Base-by-base conservation (phyloP, 2,329 filamentous ascomycete species). In the Cercospora zeae-maydis region DNA sequence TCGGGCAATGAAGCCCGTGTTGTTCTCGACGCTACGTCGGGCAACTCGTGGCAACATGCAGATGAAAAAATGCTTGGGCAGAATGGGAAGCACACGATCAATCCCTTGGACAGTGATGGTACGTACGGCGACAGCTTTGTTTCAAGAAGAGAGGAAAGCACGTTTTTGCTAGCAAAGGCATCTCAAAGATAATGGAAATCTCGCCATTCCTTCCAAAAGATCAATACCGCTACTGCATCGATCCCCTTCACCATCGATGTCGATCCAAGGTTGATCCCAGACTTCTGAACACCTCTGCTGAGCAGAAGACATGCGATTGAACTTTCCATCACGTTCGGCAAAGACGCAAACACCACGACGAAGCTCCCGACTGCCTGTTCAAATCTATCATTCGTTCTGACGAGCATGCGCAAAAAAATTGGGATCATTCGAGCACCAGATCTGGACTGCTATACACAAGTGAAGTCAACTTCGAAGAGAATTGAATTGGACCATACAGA, bases 101-200 rank as follows among this genome's bases (percentile, higher is more conserved):
- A 63, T 37, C 31, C 54, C 2, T 66, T 61, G 11, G 61, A 63
- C 21, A 59, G 49, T 37, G 64, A 66, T 58, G 63, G 63, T 65
- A 45, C 11, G 57, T n/a, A n/a, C n/a, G n/a, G n/a, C n/a, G n/a
- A n/a, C n/a, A n/a, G n/a, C n/a, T n/a, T n/a, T n/a, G n/a, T n/a
- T n/a, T n/a, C n/a, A n/a, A n/a, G n/a, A n/a, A n/a, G n/a, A n/a
- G n/a, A n/a, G n/a, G n/a, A n/a, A n/a, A n/a, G n/a, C n/a, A n/a
- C n/a, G n/a, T n/a, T n/a, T n/a, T n/a, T n/a, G n/a, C n/a, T n/a
- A n/a, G n/a, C n/a, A n/a, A n/a, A n/a, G n/a, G n/a, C n/a, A n/a
- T n/a, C n/a, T n/a, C n/a, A n/a, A n/a, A n/a, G n/a, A n/a, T n/a
- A n/a, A n/a, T n/a, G n/a, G n/a, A n/a, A n/a, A n/a, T 57, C 61